Percentiles rank a stretch among this genome's conserved stretches.
phyloP scores from a whole-genome alignment of 768 basidiomycete species.

The Strobilomyces echinocephalus region DNA sequence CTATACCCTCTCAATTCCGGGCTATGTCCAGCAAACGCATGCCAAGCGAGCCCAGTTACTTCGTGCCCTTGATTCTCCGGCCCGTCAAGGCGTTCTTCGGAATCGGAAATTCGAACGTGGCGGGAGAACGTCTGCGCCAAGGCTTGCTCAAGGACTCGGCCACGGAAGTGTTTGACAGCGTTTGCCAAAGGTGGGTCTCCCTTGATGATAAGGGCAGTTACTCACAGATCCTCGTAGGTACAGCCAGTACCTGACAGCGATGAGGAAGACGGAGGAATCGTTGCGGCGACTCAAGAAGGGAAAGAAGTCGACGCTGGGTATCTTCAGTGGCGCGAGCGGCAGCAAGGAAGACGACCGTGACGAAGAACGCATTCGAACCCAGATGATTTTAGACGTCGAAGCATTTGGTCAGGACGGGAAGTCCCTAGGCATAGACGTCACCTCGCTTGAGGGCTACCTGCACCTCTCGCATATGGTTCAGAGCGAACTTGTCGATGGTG shows the following conservation, averaged over 20 bases:
- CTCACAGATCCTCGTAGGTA: slow-evolving; percentile 47
- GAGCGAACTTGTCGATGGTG: slow-evolving; percentile 34
- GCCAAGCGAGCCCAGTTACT: slow-evolving; percentile 81
- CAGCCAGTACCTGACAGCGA: slow-evolving; percentile 68
- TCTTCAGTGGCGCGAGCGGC: slow-evolving; percentile 57
- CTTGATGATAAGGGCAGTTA: background rate
- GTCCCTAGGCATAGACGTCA: slow-evolving; percentile 60
- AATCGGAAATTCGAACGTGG: slow-evolving; percentile 50
- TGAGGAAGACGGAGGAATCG: slow-evolving; percentile 92
- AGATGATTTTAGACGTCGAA: slow-evolving; percentile 84
- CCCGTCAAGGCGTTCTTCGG: slow-evolving; percentile 76
- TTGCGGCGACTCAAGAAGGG: slow-evolving; percentile 83
- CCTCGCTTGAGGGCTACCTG: slow-evolving; percentile 47
- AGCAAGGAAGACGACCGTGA: slow-evolving; percentile 66
- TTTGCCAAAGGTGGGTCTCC: slow-evolving; percentile 53
- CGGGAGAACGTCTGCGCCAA: slow-evolving; percentile 55
- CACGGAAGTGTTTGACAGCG: slow-evolving; percentile 65
- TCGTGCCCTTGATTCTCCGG: slow-evolving; percentile 73
- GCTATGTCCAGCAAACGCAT: slow-evolving; percentile 72
- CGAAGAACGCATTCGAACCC: slow-evolving; percentile 79
- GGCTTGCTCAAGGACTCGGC: slow-evolving; percentile 47
- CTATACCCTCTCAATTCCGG: slow-evolving; percentile 87
- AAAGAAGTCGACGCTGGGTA: slow-evolving; percentile 71
- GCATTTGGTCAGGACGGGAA: slow-evolving; percentile 77
- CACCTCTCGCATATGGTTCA: slow-evolving; percentile 60